Percentiles rank a stretch among this genome's conserved stretches.
phyloP scores from a whole-genome alignment of 768 basidiomycete species.

The Leccinum disarticulatum region DNA sequence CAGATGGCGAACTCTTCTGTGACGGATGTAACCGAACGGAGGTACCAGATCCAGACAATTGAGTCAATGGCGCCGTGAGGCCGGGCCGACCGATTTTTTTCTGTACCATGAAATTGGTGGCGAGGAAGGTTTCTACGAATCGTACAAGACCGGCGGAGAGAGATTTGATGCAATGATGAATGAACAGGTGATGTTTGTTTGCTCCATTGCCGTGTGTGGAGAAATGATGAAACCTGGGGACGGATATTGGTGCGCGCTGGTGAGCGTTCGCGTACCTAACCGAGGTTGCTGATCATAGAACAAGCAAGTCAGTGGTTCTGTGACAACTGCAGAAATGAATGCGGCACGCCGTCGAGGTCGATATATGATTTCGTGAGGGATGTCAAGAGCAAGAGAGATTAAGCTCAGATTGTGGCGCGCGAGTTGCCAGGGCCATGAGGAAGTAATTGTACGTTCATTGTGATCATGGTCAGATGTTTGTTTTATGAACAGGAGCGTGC shows the following conservation, averaged over 20 bases:
- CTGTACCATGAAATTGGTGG: constrained; percentile 1
- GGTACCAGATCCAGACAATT: constrained; percentile 23
- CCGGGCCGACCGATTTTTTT: constrained; percentile 14
- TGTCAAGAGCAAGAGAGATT: constrained; percentile 2
- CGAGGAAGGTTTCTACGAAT: neutral
- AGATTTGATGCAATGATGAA: neutral
- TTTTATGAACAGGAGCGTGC: constrained; percentile 12
- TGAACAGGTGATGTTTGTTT: neutral
- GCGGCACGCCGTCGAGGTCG: constrained; percentile 6
- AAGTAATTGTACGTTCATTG: constrained; percentile 16
- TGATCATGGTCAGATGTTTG: constrained; percentile 13
- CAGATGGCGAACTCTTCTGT: constrained; percentile 10
- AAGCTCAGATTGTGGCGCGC: constrained; percentile 11
- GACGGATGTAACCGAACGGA: constrained; percentile 31
- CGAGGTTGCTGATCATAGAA: constrained; percentile 9
- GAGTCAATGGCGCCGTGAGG: constrained; percentile 5
- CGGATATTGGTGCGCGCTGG: neutral
- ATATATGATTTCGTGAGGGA: constrained; percentile 4
- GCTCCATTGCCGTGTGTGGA: neutral
- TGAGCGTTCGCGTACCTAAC: constrained; percentile 17
- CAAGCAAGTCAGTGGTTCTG: neutral
- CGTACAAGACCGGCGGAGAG: neutral
- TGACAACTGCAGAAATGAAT: constrained; percentile 1
- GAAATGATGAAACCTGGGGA: constrained; percentile 4
- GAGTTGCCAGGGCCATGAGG: constrained; percentile 17